A percentile compares a stretch with the other conserved stretches of the same genome.
phyloP scores from a whole-genome alignment of 495 filamentous ascomycete genomes.

The Penicillium nucicola region DNA sequence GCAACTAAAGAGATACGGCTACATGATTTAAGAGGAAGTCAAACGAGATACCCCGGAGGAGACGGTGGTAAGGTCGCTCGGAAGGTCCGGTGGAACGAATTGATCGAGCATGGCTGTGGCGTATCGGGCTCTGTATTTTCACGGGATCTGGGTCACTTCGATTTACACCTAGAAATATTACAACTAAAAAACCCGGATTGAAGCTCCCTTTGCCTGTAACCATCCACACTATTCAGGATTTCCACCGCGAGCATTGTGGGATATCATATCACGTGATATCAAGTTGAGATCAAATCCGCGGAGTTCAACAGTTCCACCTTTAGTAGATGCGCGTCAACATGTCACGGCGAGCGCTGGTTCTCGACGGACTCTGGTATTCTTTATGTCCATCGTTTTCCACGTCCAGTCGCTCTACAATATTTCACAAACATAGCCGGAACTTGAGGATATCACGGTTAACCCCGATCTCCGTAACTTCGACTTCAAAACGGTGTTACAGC shows the following conservation, averaged over 20 bases:
- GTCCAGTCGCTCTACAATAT: conserved; percentile 10
- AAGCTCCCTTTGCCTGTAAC: conserved; percentile 1
- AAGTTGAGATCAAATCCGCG: conserved; percentile 8
- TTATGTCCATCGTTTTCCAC: conserved; percentile 57
- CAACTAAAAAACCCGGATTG: conserved; percentile 8
- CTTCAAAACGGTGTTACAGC: conserved; percentile 24
- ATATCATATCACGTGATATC: conserved; percentile 18
- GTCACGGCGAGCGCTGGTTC: conserved; percentile 42
- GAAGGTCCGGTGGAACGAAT: conserved; percentile 29
- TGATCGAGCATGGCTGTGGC: conserved; percentile 45
- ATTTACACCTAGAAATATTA: conserved; percentile 22
- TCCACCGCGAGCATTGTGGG: neutral
- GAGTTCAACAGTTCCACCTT: neutral
- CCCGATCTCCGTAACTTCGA: conserved; percentile 1
- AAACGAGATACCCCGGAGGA: conserved; percentile 43
- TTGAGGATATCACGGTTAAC: conserved; percentile 5
- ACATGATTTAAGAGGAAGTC: conserved; percentile 22
- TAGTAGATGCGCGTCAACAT: conserved; percentile 29
- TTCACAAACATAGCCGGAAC: conserved; percentile 10
- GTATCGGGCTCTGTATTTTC: conserved; percentile 45
- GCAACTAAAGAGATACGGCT: conserved; percentile 26
- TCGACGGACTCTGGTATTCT: conserved; percentile 66
- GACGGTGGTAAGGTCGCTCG: conserved; percentile 28
- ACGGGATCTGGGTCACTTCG: conserved; percentile 32
- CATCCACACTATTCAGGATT: neutral